Base-by-base conservation (phyloP, 352 stramenopile genomes). In the Blastocystis sp. region DNA sequence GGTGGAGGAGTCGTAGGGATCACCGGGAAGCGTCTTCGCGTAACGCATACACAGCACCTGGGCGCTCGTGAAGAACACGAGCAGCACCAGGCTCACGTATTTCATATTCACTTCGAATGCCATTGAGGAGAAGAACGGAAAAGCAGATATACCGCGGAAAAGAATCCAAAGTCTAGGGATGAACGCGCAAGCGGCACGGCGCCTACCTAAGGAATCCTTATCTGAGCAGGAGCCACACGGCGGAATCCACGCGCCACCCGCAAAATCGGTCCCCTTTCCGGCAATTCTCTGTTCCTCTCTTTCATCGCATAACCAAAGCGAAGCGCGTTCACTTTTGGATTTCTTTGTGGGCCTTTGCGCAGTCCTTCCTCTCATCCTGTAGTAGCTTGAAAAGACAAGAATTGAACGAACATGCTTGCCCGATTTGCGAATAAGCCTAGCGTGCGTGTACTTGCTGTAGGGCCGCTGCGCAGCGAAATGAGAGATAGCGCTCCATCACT, bases 1-100 rank as follows among this genome's bases (percentile, higher is more conserved):
- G 28, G 94, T 95, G 4, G 92, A 95, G 61, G 92, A 90, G 40
- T 94, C 84, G 86, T 97, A 97, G 34, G 94, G 43, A 2, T 64
- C 84, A 62, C 89, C 90, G 14, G 62, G 48, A 19, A 60, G 28
- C 11, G 88, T 91, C 19, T 90, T 66, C 38, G 89, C 91, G 76
- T 91, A 92, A 3, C 89, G 74, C 90, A 93, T 92, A 2, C 90
- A 86, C 34, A 93, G 76, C 19, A 93, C 91, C 17, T 93, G 86
- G 10, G 89, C 62, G 38, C 89, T 92, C 65, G 93, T 93, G 76
- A 93, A 91, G 21, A 91, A 61, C 10, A 93, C 91, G 19, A 93
- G 87, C 38, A 91, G 67, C 21, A 91, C 82, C 38, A 93, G 79
- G 56, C 86, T 90, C 23, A 90, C 45, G 56, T 88, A 90, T 78